Evolutionary conservation across 139 green algal genomes (phyloP), one percentile per base, ranked within the genome.

Genomic region (Chlamydomonas urium): DNA sequence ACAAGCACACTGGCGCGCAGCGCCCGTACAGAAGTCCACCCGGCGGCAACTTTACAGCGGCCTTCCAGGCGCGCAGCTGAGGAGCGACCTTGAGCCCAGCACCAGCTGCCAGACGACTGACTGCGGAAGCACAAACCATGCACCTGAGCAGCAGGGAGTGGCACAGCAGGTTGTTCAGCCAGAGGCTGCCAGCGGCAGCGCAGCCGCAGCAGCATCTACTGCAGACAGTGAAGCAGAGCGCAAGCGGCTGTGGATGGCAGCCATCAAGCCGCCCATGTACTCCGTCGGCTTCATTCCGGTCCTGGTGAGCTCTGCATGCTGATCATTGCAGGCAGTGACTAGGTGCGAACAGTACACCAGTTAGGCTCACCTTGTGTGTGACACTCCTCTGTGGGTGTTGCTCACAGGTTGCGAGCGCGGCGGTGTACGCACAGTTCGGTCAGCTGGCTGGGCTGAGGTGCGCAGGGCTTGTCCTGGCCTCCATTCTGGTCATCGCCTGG

Each of bases 221-320:
- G n/a, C n/a, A n/a, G n/a, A n/a, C n/a, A n/a, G n/a, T 14, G 42
- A 50, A 14, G 42, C 42, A 50, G 42, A 50, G 14, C 8, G 10
- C 42, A 50, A 65, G 48, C 59, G 47, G 37, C 85, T 97, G 33
- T 97, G 91, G 91, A 86, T 85, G 62, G 75, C 72, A 10, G 91
- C 90, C 23, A 88, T 96, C 58, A 98, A 97, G 82, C 81, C 85
- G 3, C 92, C 92, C 42, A 97, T 97, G 89, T 98, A 97, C 75
- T 92, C 91, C 1, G 94, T 97, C 0, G 90, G 83, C 6, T 73
- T 93, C n/a, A 81, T 92, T 2, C 93, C 92, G 26, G 85, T 97
- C 6, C 47, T 94, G 77, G 91, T 96, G 65, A 76, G 83, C 8
- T 48, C 59, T 59, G 56, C 36, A 26, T 33, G 6, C 14, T 63